Conservation (phyloP, 169 alveolate species). For the Plasmodium chabaudi region DNA sequence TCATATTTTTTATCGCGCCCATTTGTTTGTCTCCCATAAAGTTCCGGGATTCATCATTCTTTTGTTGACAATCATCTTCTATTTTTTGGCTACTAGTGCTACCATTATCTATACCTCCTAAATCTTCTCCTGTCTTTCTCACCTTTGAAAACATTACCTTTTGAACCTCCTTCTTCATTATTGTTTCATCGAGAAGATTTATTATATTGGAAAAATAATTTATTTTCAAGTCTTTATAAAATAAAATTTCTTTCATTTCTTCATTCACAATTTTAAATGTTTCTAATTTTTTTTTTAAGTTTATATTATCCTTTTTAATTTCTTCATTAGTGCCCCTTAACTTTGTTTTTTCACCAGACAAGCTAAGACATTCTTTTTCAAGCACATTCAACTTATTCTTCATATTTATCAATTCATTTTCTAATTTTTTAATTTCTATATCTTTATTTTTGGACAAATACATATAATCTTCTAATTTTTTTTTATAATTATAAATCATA, state of each 20-base stretch:
- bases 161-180: constrained; percentile 7
- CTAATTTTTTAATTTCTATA: constrained; percentile 32
- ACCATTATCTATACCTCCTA: not conserved
- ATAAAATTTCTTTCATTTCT: constrained; percentile 27
- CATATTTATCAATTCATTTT: constrained; percentile 11
- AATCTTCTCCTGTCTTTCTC: not conserved
- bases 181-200: constrained; percentile 48
- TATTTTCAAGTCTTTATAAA: constrained; percentile 66
- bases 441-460: constrained; percentile 27
- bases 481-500: constrained; percentile 20
- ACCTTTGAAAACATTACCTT: too few relatives aligned
- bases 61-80: not conserved
- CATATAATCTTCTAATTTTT: constrained; percentile 48
- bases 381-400: not conserved
- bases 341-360: constrained; percentile 30
- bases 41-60: too few relatives aligned
- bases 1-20: constrained; percentile 60
- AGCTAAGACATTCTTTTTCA: not conserved
- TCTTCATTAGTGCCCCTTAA: not conserved
- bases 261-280: constrained; percentile 10
- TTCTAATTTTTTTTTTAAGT: constrained; percentile 53
- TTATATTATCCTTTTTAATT: constrained; percentile 16
- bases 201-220: constrained; percentile 42
- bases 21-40: not conserved
- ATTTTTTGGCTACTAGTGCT: not conserved